Base-by-base conservation (phyloP, 805 yeast genomes). In the Candida quercuum region DNA sequence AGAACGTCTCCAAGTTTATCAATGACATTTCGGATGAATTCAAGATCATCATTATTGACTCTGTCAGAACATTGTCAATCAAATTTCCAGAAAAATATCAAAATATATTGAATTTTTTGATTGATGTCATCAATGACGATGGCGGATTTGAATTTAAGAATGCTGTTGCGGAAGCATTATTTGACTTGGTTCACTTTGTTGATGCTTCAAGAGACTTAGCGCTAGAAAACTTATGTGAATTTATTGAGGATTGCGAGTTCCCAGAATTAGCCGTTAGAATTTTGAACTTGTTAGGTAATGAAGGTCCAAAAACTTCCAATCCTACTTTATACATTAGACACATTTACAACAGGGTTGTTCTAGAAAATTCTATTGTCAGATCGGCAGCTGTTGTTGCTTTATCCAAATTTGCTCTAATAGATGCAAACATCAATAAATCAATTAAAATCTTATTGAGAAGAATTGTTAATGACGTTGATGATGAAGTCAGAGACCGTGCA, bases 401-500 rank as follows among this genome's bases (percentile, higher is more conserved):
- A 47, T 79, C 96, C 22, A 88, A 89, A 63, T 93, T 91, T 67
- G 95, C 94, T 6, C 66, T 86, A 40, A 68, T 71, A 35, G 94
- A 88, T 48, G 74, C 73, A 13, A 69, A 72, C 20, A 75, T 89
- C 44, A 67, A 74, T 38, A 70, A 72, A 45, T 82, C 88, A 38
- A 84, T 91, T 50, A 72, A 72, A 49, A 82, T 84, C 42, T 71
- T 93, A 51, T 73, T 93, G 49, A 71, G 72, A 42, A 80, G 97
- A 66, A 87, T 95, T 49, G 74, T 88, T 47, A 84, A 76, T 47
- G 99, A 91, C 61, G 75, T 71, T 32, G 96, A 91, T 60, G 99
- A 91, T 63, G 99, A 91, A 64, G 99, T 93, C 24, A 86, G 99
- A 69, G 99, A 91, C 60, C 81, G 99, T 60, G 97, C 99, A 9